A percentile compares a stretch with the other conserved stretches of the same genome.
These are phyloP conservation scores for Agarophyton chilense DNA, from an alignment of 23 red algal genomes.

Conservation along the genomic window DNA sequence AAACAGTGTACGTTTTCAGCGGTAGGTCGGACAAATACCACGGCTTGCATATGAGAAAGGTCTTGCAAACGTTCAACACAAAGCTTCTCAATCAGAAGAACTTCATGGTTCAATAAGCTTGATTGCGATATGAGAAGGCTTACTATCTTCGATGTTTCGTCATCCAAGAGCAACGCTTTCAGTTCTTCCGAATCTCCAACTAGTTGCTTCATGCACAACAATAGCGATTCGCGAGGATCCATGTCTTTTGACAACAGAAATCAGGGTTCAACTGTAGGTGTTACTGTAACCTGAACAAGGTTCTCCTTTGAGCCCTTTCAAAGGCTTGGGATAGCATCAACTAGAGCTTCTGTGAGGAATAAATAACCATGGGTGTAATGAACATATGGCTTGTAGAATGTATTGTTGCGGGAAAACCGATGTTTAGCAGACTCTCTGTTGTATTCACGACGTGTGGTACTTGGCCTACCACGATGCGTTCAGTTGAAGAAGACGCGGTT, in stretches of 20 bases:
- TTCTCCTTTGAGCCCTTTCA: no score
- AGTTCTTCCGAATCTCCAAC: slow-evolving; percentile 48
- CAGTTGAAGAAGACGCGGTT: no score
- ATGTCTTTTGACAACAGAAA: neutral
- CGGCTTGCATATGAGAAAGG: slow-evolving; percentile 66
- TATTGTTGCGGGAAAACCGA: no score
- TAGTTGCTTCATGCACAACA: slow-evolving; percentile 39
- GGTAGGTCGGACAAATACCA: slow-evolving; percentile 88
- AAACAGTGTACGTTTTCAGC: slow-evolving; percentile 77
- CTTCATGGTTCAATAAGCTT: slow-evolving; percentile 54
- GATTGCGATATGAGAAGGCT: slow-evolving; percentile 59
- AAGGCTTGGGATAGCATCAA: no score
- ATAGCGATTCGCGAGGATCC: slow-evolving; percentile 42
- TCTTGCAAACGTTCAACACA: slow-evolving; percentile 11
- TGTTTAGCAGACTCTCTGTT: no score
- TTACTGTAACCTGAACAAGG: no score
- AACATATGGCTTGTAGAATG: no score
- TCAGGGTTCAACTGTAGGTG: neutral
- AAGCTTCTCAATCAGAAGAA: slow-evolving; percentile 73
- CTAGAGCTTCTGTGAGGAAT: no score
- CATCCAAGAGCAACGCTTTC: slow-evolving; percentile 94
- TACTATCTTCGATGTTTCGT: slow-evolving; percentile 72
- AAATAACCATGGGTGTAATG: no score
- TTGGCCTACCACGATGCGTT: no score
- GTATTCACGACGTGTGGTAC: no score